phyloP scores from a whole-genome alignment of 345 rosid genomes.

The Gossypium stocksii region DNA sequence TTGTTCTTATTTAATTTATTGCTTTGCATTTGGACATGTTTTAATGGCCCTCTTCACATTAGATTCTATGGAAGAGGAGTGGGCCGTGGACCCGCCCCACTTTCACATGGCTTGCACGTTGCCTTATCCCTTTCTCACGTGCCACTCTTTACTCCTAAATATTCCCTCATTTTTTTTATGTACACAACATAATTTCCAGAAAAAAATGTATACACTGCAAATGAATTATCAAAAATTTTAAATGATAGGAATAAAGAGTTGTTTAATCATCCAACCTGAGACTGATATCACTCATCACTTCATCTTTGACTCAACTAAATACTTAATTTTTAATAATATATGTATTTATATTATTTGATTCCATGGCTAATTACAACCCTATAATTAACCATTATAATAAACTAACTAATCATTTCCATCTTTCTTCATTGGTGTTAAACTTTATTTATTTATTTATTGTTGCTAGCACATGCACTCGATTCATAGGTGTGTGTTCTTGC shows the following conservation, averaged over 20 bases:
- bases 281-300: too few species aligned
- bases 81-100: constrained; percentile 48
- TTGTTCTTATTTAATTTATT: background rate
- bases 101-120: constrained; percentile 65
- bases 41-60: constrained; percentile 18
- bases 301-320: too few species aligned
- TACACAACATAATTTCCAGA: too few species aligned
- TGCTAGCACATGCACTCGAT: constrained; percentile 26
- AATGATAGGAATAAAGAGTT: too few species aligned
- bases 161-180: background rate
- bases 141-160: constrained; percentile 49
- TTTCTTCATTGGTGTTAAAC: background rate
- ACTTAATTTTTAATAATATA: background rate
- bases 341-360: background rate
- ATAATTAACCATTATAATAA: background rate
- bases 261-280: too few species aligned
- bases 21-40: constrained; percentile 28
- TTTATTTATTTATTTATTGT: background rate
- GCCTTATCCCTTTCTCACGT: constrained; percentile 40
- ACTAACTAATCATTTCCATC: background rate
- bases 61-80: constrained; percentile 23
- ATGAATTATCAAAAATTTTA: too few species aligned
- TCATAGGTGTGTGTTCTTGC: background rate
- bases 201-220: too few species aligned
- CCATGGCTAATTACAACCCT: background rate